phyloP scores from a whole-genome alignment of 129 eudicot genomes.

The Mikania micrantha region DNA sequence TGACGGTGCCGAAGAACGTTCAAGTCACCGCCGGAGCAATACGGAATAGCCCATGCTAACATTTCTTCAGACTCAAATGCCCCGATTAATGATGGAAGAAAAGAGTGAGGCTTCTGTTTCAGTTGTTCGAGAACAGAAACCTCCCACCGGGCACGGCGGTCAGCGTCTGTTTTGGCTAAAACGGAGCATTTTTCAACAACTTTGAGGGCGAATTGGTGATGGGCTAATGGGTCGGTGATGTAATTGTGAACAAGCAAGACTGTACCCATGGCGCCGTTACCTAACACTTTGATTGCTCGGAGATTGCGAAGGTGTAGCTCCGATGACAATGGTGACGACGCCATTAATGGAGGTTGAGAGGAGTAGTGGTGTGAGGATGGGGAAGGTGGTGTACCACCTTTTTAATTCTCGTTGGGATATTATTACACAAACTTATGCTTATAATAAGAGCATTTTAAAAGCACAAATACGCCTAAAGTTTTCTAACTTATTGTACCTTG shows the following conservation, averaged over 20 bases:
- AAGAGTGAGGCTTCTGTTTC: slow-evolving; percentile 36
- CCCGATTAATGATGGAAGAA: slow-evolving; percentile 58
- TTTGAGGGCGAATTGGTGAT: slow-evolving; percentile 67
- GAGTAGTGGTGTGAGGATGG: slow-evolving; percentile 3
- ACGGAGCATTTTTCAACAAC: slow-evolving; percentile 57
- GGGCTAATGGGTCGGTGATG: slow-evolving; percentile 35
- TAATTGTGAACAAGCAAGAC: slow-evolving; percentile 66
- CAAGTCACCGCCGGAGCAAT: slow-evolving; percentile 79
- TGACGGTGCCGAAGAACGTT: slow-evolving; percentile 60
- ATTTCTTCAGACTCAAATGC: slow-evolving; percentile 42
- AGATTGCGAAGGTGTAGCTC: slow-evolving; percentile 42
- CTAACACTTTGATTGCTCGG: slow-evolving; percentile 55
- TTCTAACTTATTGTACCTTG: no score
- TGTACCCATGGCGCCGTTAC: slow-evolving; percentile 91
- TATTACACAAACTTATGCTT: slow-evolving; percentile 18
- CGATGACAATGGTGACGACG: slow-evolving; percentile 25
- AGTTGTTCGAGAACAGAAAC: slow-evolving; percentile 46
- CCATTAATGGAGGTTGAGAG: slow-evolving; percentile 26
- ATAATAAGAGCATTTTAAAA: slow-evolving; percentile 12
- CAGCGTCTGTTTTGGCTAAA: slow-evolving; percentile 34
- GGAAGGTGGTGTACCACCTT: slow-evolving; percentile 20
- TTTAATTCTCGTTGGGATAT: background rate
- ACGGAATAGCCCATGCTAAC: slow-evolving; percentile 68
- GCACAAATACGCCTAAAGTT: slow-evolving; percentile 17
- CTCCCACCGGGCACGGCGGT: slow-evolving; percentile 95